These are phyloP conservation scores for Cryptococcus depauperatus DNA, from an alignment of 1,284 basidiomycete genomes.

Conservation along the genomic window DNA sequence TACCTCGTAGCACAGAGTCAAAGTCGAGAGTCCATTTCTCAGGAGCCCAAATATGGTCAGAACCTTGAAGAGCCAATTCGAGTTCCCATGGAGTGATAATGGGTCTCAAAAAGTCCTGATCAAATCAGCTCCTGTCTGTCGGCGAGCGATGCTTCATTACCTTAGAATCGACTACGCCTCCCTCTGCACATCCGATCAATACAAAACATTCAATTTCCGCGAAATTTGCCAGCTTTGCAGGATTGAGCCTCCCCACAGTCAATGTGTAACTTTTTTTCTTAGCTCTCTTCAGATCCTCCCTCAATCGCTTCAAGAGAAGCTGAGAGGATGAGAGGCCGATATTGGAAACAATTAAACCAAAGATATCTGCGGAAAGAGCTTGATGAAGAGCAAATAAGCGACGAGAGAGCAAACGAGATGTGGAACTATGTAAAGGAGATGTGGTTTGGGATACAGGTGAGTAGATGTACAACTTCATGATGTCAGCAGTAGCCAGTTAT, in stretches of 20 bases:
- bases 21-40: conserved; percentile 54
- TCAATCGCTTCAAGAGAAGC: conserved; percentile 68
- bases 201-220: conserved; percentile 95
- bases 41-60: conserved; percentile 62
- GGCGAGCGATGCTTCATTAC: conserved; percentile 41
- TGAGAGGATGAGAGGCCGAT: conserved; percentile 76
- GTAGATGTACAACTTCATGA: conserved; percentile 47
- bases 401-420: conserved; percentile 82
- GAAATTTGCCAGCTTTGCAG: conserved; percentile 92
- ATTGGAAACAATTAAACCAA: conserved; percentile 91
- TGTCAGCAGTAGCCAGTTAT: not conserved
- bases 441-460: conserved; percentile 54
- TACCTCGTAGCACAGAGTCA: conserved; percentile 29
- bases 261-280: conserved; percentile 90
- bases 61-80: conserved; percentile 65
- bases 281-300: conserved; percentile 55
- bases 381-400: conserved; percentile 81
- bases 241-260: conserved; percentile 90
- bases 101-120: conserved; percentile 75
- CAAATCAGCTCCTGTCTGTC: not conserved
- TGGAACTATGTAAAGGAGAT: conserved; percentile 55
- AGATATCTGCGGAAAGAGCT: conserved; percentile 85
- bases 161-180: conserved; percentile 77
- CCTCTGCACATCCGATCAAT: conserved; percentile 88
- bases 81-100: conserved; percentile 95